phyloP scores from a whole-genome alignment of 78 protist species.

The Speleostelium caveatum region DNA sequence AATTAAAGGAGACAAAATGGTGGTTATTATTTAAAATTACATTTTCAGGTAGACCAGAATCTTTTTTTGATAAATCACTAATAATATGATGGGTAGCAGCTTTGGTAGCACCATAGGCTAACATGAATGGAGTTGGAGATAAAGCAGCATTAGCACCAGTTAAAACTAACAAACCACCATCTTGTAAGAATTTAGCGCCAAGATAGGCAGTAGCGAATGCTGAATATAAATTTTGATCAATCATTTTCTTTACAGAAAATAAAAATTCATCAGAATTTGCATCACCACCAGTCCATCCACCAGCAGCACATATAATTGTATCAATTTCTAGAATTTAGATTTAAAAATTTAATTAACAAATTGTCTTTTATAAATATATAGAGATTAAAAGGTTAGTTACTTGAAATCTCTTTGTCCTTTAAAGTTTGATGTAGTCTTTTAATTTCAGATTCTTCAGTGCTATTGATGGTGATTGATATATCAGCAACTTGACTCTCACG shows the following conservation, averaged over 20 bases:
- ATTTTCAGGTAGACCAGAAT: conserved; percentile 74
- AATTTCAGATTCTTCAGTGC: conserved; percentile 29
- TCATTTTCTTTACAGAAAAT: conserved; percentile 75
- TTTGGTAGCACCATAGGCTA: conserved; percentile 90
- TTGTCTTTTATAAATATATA: background rate
- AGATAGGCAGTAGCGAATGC: conserved; percentile 77
- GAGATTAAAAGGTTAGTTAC: no score
- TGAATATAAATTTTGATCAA: conserved; percentile 48
- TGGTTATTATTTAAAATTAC: background rate
- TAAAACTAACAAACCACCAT: conserved; percentile 81
- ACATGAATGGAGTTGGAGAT: conserved; percentile 81
- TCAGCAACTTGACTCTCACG: conserved; percentile 22
- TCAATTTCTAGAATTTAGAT: conserved; percentile 36
- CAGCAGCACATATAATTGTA: conserved; percentile 87
- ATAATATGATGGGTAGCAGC: conserved; percentile 87
- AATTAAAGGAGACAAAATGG: background rate
- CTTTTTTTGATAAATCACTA: conserved; percentile 61
- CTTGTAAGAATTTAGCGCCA: conserved; percentile 37
- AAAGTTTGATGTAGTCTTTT: background rate
- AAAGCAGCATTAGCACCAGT: conserved; percentile 85
- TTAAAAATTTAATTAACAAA: background rate
- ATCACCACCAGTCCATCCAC: conserved; percentile 88
- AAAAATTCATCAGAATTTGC: conserved; percentile 28
- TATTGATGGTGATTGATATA: conserved; percentile 8
- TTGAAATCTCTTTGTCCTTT: no score